Evolutionary conservation across 2,329 filamentous ascomycete genomes (phyloP), one percentile per base, ranked within the genome.

Genomic region (Sphaerulina populicola): DNA sequence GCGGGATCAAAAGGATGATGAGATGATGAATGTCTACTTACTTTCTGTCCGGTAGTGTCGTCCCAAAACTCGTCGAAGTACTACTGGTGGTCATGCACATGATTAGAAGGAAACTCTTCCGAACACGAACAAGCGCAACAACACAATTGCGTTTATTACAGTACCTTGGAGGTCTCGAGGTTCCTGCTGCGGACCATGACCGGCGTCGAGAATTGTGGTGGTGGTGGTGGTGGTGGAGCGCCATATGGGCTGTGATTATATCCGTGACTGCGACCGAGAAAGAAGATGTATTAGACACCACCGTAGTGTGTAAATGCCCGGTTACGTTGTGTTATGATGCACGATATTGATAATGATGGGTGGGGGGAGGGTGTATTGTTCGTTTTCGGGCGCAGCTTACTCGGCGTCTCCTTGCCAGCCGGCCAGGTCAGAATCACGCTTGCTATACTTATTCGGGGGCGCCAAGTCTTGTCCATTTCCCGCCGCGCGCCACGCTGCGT

Each of bases 381-480:
- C 42, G 46, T 18, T 18, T 2, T 18, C 4, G 18, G 18, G 18
- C 2, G 47, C 31, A 31, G 47, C 57, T 60, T 57, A 62, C 61
- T 58, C 58, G 33, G 54, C 51, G 5, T 57, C 57, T 39, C 50
- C 53, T 7, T 57, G 51, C 57, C 57, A 59, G 42, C 49, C 51
- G 14, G 49, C 47, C 52, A 60, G 42, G 30, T 47, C 46, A 29
- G 48, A 51, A 31, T 62, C 60, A 10, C 60, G 60, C 57, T 62
- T 65, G 42, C 60, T 58, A 54, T 65, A 66, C 38, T 55, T 51
- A 48, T 65, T 64, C 18, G 62, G 57, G 31, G 64, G 64, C 38
- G 60, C 56, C 35, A 66, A 51, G 48, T 66, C 63, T 51, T 66
- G 60, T 39, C 64, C 64, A 51, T 66, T 62, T 44, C 64, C 64